Conservation (phyloP, 2,329 filamentous ascomycete genomes). For the Rutstroemia sp. region DNA sequence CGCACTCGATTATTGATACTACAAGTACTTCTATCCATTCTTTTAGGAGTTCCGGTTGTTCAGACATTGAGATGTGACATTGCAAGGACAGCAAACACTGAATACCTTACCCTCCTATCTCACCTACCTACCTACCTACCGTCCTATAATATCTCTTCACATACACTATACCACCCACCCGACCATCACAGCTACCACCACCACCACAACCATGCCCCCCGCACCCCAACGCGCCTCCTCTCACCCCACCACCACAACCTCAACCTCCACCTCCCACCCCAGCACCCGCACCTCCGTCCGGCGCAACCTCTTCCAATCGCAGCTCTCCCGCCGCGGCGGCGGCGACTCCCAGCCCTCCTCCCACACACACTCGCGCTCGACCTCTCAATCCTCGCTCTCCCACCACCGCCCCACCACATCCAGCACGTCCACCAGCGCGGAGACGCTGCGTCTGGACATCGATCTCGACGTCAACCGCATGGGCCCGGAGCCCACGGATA, state of each 20-base stretch:
- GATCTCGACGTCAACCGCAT: neutral
- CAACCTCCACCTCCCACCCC: neutral
- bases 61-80: too few species aligned
- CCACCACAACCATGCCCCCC: too few species aligned
- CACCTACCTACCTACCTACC: neutral
- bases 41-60: too few species aligned
- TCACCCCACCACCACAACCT: neutral
- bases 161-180: neutral
- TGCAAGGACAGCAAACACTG: neutral
- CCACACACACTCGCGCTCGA: constrained; percentile 41
- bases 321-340: constrained; percentile 14
- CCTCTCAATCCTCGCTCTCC: constrained; percentile 40
- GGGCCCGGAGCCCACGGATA: constrained; percentile 38
- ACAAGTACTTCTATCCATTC: too few species aligned
- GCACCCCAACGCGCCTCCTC: neutral
- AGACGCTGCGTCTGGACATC: constrained; percentile 42
- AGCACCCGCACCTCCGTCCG: constrained; percentile 2
- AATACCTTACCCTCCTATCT: neutral
- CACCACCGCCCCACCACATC: constrained; percentile 49
- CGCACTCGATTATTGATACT: too few species aligned
- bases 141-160: neutral
- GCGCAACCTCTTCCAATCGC: constrained; percentile 9
- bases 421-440: constrained; percentile 34
- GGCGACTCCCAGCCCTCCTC: constrained; percentile 9
- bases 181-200: too few species aligned